Conservation (phyloP, 345 rosid species). For the Jatropha curcas region DNA sequence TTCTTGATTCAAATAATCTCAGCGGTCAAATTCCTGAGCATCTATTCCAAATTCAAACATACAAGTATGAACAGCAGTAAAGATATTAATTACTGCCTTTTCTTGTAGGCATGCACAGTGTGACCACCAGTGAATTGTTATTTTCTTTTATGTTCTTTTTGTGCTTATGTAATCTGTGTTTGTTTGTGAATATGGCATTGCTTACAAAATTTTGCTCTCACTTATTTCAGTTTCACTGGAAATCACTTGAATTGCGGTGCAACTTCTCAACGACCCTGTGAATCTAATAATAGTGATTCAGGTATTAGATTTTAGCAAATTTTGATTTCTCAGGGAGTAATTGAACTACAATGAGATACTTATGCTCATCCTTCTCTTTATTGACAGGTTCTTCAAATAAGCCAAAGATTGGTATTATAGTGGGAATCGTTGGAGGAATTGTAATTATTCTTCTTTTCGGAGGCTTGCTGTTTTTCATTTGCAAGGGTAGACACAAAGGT, state of each 20-base stretch:
- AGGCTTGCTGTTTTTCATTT: slow-evolving; percentile 52
- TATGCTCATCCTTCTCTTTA: slow-evolving; percentile 8
- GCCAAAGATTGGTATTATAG: slow-evolving; percentile 64
- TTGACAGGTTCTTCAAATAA: slow-evolving; percentile 59
- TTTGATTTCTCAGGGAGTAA: too few species aligned
- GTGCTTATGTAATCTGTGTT: background rate
- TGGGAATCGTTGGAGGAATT: slow-evolving; percentile 69
- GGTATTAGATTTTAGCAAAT: slow-evolving; percentile 43
- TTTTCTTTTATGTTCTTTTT: background rate
- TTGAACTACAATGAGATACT: background rate
- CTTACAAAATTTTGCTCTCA: slow-evolving; percentile 20
- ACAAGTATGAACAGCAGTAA: slow-evolving; percentile 55
- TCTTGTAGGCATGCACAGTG: background rate
- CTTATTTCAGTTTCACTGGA: slow-evolving; percentile 66
- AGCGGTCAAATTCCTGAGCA: slow-evolving; percentile 70
- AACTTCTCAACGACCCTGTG: slow-evolving; percentile 48
- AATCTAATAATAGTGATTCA: slow-evolving; percentile 48
- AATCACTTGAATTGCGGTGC: slow-evolving; percentile 68
- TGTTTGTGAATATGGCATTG: background rate
- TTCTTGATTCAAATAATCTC: slow-evolving; percentile 71
- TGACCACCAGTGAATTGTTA: background rate
- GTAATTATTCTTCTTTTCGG: slow-evolving; percentile 49
- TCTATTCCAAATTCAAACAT: slow-evolving; percentile 61
- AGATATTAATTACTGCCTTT: background rate
- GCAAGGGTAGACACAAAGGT: slow-evolving; percentile 62